Percentiles rank a stretch among this genome's conserved stretches.
Evolutionary conservation across 2,329 filamentous ascomycete genomes (phyloP).

Genomic region (Waltergamsia citrina): DNA sequence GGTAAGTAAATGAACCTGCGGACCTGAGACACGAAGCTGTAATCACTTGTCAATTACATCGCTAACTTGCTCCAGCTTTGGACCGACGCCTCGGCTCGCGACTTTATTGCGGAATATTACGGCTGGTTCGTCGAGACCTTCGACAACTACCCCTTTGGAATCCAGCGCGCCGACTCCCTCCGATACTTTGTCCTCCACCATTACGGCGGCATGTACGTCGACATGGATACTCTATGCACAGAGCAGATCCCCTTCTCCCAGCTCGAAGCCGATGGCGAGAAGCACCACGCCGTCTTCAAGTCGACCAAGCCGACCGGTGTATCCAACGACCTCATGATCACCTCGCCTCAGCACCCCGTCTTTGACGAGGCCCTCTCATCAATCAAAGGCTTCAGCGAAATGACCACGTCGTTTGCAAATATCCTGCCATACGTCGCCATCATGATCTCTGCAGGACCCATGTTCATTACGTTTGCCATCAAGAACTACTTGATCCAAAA

Average conservation of each 20-base stretch:
- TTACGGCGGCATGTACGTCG: constrained; percentile 67
- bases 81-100: constrained; percentile 57
- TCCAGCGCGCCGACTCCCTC: constrained; percentile 64
- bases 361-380: constrained; percentile 61
- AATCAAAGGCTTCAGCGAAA: constrained; percentile 51
- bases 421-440: constrained; percentile 63
- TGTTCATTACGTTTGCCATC: constrained; percentile 70
- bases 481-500: constrained; percentile 57
- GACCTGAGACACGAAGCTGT: constrained; percentile 1
- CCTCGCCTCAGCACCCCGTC: constrained; percentile 64
- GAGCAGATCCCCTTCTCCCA: constrained; percentile 15
- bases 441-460: constrained; percentile 69
- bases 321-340: constrained; percentile 72
- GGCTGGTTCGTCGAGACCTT: constrained; percentile 65
- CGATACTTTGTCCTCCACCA: constrained; percentile 65
- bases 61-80: constrained; percentile 42
- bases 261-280: constrained; percentile 12
- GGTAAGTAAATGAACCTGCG: no score
- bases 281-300: constrained; percentile 18
- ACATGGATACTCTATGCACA: constrained; percentile 29
- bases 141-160: constrained; percentile 58
- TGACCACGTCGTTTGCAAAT: constrained; percentile 48
- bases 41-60: background rate
- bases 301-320: constrained; percentile 66
- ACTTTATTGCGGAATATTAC: constrained; percentile 61